Conservation (phyloP, 306 rosid genomes). For the Trifolium fragiferum region DNA sequence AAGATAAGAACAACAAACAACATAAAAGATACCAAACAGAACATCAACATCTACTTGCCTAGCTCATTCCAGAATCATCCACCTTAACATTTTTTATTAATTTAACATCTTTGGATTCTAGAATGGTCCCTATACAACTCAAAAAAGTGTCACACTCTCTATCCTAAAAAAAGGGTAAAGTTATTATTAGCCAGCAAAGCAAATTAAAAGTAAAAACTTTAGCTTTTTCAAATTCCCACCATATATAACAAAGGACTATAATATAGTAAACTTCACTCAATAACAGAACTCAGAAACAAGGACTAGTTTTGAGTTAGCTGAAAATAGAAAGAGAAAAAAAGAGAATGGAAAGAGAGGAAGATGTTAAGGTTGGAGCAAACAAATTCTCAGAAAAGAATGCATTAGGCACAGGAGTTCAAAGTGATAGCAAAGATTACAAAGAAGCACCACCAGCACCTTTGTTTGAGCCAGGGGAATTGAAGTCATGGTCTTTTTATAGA, state of each 20-base stretch:
- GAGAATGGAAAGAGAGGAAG: constrained; percentile 70
- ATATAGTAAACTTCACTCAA: neutral
- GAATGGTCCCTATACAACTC: neutral
- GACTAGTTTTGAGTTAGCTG: neutral
- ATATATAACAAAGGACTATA: neutral
- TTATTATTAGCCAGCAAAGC: constrained; percentile 44
- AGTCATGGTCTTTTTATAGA: constrained; percentile 93
- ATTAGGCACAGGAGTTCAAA: constrained; percentile 72
- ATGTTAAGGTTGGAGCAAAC: constrained; percentile 86
- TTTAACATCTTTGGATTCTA: neutral
- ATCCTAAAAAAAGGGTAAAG: neutral
- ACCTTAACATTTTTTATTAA: neutral
- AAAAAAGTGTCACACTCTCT: neutral
- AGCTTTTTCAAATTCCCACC: constrained; percentile 20
- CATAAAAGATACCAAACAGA: constrained; percentile 31
- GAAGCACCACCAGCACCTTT: constrained; percentile 90
- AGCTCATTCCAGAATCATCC: constrained; percentile 54
- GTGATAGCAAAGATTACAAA: constrained; percentile 72
- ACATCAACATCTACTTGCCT: constrained; percentile 33
- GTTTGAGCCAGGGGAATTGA: constrained; percentile 81
- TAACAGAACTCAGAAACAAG: neutral
- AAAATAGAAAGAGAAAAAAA: neutral
- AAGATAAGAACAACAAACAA: constrained; percentile 58
- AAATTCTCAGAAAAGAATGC: constrained; percentile 78
- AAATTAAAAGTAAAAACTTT: constrained; percentile 7